Percentiles rank a stretch among this genome's conserved stretches.
Evolutionary conservation across 805 yeast genomes (phyloP).

Genomic region (Teunomyces aglyptinius): DNA sequence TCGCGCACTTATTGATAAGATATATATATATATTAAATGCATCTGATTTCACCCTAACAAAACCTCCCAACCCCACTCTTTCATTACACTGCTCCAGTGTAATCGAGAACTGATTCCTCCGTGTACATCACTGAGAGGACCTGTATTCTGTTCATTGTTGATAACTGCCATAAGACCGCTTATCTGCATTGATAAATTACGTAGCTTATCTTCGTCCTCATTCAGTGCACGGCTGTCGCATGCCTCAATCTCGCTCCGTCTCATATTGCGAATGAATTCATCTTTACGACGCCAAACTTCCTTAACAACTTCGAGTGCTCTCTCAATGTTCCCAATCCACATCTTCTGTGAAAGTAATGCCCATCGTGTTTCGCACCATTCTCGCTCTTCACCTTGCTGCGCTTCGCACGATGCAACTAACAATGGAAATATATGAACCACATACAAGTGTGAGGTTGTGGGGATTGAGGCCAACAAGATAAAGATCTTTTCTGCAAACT

Average conservation of each 20-base stretch:
- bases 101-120: slow-evolving; percentile 48
- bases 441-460: slow-evolving; percentile 50
- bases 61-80: slow-evolving; percentile 77
- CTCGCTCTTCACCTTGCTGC: slow-evolving; percentile 53
- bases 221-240: slow-evolving; percentile 9
- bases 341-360: slow-evolving; percentile 47
- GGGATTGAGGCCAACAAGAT: slow-evolving; percentile 64
- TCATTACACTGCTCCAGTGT: slow-evolving; percentile 71
- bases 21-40: slow-evolving; percentile 18
- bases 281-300: slow-evolving; percentile 72
- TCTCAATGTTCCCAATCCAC: slow-evolving; percentile 66
- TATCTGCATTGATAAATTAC: slow-evolving; percentile 30
- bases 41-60: slow-evolving; percentile 42
- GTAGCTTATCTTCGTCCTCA: slow-evolving; percentile 4
- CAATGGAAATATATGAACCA: slow-evolving; percentile 64
- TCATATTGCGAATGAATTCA: slow-evolving; percentile 27
- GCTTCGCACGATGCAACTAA: slow-evolving; percentile 69
- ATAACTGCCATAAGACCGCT: slow-evolving; percentile 42
- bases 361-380: slow-evolving; percentile 64
- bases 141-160: slow-evolving; percentile 27
- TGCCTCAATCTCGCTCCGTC: slow-evolving; percentile 14
- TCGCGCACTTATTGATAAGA: slow-evolving; percentile 1
- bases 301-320: slow-evolving; percentile 65
- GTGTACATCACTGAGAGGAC: slow-evolving; percentile 29
- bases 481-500: slow-evolving; percentile 58